These are phyloP conservation scores for Mucor irregularis DNA, from an alignment of 371 early-diverging fungal species.

Conservation along the genomic window DNA sequence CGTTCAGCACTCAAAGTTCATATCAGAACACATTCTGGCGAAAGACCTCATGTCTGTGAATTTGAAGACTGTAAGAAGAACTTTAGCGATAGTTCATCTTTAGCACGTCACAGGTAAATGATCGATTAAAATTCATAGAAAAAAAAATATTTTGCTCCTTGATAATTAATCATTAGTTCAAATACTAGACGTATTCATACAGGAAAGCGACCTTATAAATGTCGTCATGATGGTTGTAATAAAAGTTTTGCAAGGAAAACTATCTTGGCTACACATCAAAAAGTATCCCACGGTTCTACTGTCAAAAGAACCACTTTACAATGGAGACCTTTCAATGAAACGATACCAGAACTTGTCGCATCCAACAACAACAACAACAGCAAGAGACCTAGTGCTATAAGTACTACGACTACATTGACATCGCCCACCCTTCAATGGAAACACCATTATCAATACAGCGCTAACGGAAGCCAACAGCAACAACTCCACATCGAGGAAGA, in stretches of 20 bases:
- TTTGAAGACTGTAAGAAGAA: slow-evolving; percentile 51
- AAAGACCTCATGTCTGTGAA: slow-evolving; percentile 70
- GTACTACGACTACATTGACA: too few relatives aligned
- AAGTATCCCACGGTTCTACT: slow-evolving; percentile 20
- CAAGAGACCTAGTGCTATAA: neutral
- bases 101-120: slow-evolving; percentile 40
- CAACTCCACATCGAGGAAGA: neutral
- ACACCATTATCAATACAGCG: neutral
- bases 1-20: slow-evolving; percentile 76
- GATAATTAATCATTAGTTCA: neutral
- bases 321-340: slow-evolving; percentile 35
- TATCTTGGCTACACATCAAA: slow-evolving; percentile 57
- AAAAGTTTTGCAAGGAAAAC: slow-evolving; percentile 66
- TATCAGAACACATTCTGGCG: slow-evolving; percentile 72
- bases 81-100: slow-evolving; percentile 58
- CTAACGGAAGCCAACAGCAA: too few relatives aligned
- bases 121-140: neutral
- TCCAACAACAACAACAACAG: neutral
- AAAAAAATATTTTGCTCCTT: neutral
- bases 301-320: slow-evolving; percentile 25
- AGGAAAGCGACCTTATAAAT: slow-evolving; percentile 66
- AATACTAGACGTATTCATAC: slow-evolving; percentile 56
- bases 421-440: neutral
- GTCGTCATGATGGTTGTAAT: slow-evolving; percentile 52
- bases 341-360: slow-evolving; percentile 10